Conservation (phyloP, 495 filamentous ascomycete genomes). For the Aspergillus conjunctus region DNA sequence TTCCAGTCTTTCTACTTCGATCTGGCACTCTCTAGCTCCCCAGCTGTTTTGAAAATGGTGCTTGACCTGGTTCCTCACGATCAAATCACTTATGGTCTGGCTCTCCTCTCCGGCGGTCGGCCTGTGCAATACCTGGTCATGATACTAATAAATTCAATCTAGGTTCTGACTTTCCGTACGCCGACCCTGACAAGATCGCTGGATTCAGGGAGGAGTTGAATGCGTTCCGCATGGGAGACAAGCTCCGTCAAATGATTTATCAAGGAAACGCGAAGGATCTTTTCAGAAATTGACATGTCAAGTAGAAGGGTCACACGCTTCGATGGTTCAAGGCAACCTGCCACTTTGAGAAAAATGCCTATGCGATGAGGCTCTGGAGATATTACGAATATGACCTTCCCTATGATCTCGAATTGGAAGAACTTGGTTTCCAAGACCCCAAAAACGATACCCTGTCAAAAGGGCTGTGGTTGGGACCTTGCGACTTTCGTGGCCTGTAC, state of each 20-base stretch:
- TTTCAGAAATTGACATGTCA: slow-evolving; percentile 11
- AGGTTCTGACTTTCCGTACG: background rate
- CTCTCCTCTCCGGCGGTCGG: background rate
- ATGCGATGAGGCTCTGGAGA: too few species aligned
- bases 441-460: too few species aligned
- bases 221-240: slow-evolving; percentile 22
- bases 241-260: slow-evolving; percentile 24
- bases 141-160: background rate
- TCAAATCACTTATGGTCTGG: slow-evolving; percentile 51
- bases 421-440: too few species aligned
- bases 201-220: slow-evolving; percentile 18
- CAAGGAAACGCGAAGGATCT: slow-evolving; percentile 26
- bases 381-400: too few species aligned
- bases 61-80: slow-evolving; percentile 42
- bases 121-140: background rate
- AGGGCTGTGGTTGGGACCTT: too few species aligned
- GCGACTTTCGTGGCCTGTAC: too few species aligned
- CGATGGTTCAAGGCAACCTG: too few species aligned
- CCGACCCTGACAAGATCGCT: background rate
- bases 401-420: too few species aligned
- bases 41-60: slow-evolving; percentile 39
- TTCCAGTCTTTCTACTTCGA: slow-evolving; percentile 46
- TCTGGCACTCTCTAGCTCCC: slow-evolving; percentile 37
- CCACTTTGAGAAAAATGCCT: too few species aligned
- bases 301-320: background rate